Base-by-base conservation (phyloP, 73 alveolate species). In the Paramecium bursaria region DNA sequence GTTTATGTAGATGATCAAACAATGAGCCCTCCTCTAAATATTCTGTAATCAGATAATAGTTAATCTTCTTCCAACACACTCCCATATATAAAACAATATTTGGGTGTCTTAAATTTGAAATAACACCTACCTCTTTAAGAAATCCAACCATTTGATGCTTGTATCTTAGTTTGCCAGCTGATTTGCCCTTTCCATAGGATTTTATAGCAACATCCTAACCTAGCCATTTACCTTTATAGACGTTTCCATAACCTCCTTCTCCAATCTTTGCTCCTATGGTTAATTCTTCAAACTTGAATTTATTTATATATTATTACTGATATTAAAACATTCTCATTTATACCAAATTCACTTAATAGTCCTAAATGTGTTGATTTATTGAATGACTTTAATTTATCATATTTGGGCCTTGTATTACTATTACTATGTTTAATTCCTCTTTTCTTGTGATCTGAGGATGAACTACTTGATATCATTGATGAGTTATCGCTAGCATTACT, bases 21-120 rank as follows among this genome's bases (percentile, higher is more conserved):
- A 91, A 82, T 17, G 92, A 77, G 7, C 97, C 98, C 50, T 79
- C 50, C 31, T 79, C 85, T 46, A 79, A 35, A 79, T 52, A 79
- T 91, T 96, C 99, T 27, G 98, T 96, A 13, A 96, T 92, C 98
- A 96, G 91, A 88, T 94, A 96, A 87, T 92, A 96, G 53, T 90
- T 89, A 46, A 74, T 46, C 60, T 76, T 57, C 73, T 92, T 93
- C 11, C 91, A 77, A 48, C 97, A 88, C 35, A 93, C 97, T 46
- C 99, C 99, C 91, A 96, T 88, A 57, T 91, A 96, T 25, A 92
- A 86, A 23, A 93, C 96, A 31, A 96, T 91, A 87, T 96, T 92
- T 4, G 99, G 99, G 87, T 96, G 99, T 54, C 99, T 91, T 48
- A 94, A 74, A 79, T 95, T 87, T 73, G 93, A 91, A 15, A 94